Evolutionary conservation across 2,329 filamentous ascomycete species (phyloP).

Genomic region (Didymella pomorum): DNA sequence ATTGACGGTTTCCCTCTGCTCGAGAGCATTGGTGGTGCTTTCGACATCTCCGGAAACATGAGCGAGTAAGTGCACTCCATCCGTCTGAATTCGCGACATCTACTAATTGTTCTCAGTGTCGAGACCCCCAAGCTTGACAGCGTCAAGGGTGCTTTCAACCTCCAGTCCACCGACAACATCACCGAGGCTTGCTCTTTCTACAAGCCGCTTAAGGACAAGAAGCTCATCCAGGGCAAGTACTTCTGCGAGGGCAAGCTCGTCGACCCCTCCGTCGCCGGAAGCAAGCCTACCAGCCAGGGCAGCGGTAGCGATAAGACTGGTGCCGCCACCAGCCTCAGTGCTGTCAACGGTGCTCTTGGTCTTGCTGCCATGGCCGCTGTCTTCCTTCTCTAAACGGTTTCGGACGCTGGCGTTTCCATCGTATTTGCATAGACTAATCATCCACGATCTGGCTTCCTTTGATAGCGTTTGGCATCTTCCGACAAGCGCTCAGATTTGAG

Average conservation of each 20-base stretch:
- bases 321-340: conserved; percentile 53
- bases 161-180: conserved; percentile 57
- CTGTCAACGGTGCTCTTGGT: conserved; percentile 53
- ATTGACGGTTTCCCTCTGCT: conserved; percentile 75
- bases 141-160: conserved; percentile 60
- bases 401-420: conserved; percentile 49
- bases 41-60: conserved; percentile 87
- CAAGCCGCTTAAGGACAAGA: conserved; percentile 51
- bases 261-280: conserved; percentile 46
- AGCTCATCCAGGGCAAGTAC: conserved; percentile 55
- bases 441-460: conserved; percentile 44
- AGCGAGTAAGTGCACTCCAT: conserved; percentile 69
- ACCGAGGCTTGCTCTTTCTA: conserved; percentile 52
- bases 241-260: conserved; percentile 52
- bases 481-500: conserved; percentile 34
- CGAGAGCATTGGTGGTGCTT: conserved; percentile 74
- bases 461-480: conserved; percentile 44
- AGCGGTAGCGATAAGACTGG: conserved; percentile 37
- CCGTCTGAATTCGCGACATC: background rate
- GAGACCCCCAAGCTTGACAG: conserved; percentile 65
- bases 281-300: conserved; percentile 45
- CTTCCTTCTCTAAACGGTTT: conserved; percentile 56
- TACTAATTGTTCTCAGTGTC: conserved; percentile 64
- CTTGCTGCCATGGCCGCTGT: conserved; percentile 58
- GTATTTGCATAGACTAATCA: conserved; percentile 53